A percentile compares a stretch with the other conserved stretches of the same genome.
These are phyloP conservation scores for Carallia pectinifolia DNA, from an alignment of 345 rosid species.

Conservation along the genomic window DNA sequence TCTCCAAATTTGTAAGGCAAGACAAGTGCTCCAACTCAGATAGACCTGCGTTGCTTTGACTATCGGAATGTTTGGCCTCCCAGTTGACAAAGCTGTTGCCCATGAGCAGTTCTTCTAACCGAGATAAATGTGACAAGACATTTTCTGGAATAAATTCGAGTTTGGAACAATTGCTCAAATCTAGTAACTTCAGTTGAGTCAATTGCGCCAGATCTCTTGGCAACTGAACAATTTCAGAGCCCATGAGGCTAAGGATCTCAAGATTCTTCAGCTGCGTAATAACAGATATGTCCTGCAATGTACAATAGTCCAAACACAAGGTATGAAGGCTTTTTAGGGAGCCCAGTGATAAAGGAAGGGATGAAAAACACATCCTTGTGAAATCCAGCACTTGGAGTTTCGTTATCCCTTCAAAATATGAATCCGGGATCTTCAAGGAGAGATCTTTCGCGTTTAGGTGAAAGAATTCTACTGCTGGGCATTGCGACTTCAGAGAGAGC, in stretches of 20 bases:
- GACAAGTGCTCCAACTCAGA: conserved; percentile 23
- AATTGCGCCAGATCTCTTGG: conserved; percentile 28
- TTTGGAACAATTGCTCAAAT: conserved; percentile 1
- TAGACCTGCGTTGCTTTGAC: conserved; percentile 17
- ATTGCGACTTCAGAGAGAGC: conserved; percentile 1
- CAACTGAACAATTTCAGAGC: conserved; percentile 14
- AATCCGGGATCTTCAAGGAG: neutral
- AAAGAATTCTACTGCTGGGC: conserved; percentile 18
- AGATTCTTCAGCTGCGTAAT: conserved; percentile 21
- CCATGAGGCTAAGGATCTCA: conserved; percentile 7
- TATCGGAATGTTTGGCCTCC: neutral
- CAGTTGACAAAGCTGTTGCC: conserved; percentile 17
- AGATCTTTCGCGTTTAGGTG: fast-evolving
- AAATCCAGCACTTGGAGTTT: conserved; percentile 26
- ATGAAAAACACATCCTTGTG: neutral
- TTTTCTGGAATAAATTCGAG: conserved; percentile 16
- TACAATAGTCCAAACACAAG: conserved; percentile 15
- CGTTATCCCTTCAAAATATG: conserved; percentile 11
- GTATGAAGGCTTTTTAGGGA: conserved; percentile 11
- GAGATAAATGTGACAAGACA: conserved; percentile 16
- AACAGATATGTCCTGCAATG: neutral
- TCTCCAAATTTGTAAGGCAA: conserved; percentile 10
- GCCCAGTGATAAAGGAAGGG: conserved; percentile 15
- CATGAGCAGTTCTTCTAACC: conserved; percentile 32
- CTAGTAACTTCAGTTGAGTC: conserved; percentile 10